Base-by-base conservation (phyloP, 495 filamentous ascomycete species). In the Chaetomium fimeti region DNA sequence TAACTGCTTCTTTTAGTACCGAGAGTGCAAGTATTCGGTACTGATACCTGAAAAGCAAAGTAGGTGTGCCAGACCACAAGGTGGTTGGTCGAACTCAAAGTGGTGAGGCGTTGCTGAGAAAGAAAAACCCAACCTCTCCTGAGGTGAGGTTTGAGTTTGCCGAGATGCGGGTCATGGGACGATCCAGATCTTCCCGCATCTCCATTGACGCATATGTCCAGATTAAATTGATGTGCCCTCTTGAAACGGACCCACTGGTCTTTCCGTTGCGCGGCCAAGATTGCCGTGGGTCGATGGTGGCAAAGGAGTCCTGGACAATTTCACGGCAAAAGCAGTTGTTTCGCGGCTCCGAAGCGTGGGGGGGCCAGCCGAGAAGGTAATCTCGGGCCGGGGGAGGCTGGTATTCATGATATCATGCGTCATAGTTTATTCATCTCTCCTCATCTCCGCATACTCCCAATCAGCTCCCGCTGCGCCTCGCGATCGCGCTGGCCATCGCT, bases 391-490 rank as follows among this genome's bases (percentile, higher is more conserved):
- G 32, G 8, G 32, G 12, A 11, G 40, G 13, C 40, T 43, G 15
- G 40, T 18, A 43, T 43, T 20, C 25, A 27, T 53, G 53, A 15
- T 32, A 59, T 49, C 54, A 40, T 59, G 7, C 38, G 48, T 53
- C 24, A 36, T 59, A 4, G 20, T 9, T 18, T 25, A 49, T 28
- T 45, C 40, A 43, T 48, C 6, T 0, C 27, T 29, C 53, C 45
- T 72, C 64, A 70, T 61, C 69, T 70, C 67, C 63, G 54, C 84
- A 91, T 90, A 67, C 87, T 87, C 40, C 85, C 86, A 72, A 99
- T 97, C 82, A 98, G 88, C 78, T 98, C 95, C 74, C 86, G 81
- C 72, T 98, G 94, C 56, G 91, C 87, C 48, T 91, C 91, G 68
- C 88, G 86, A 38, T 97, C 94, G 68, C 84, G 88, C 72, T 90